Conservation (phyloP, 2,329 filamentous ascomycete genomes). For the Coniochaeta sp. region DNA sequence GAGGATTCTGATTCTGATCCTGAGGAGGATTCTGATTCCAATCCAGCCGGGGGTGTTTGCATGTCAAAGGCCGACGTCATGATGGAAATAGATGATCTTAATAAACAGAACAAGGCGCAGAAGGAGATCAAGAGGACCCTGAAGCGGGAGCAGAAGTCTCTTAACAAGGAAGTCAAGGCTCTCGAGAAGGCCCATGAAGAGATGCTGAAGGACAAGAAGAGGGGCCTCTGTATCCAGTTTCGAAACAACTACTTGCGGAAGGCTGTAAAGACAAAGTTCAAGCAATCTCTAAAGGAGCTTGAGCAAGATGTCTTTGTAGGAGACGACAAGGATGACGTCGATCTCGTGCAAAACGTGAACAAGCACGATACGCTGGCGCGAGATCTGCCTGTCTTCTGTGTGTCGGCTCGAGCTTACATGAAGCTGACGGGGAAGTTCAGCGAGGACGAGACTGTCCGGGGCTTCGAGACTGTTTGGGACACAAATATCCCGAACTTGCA, state of each 20-base stretch:
- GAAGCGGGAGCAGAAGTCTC: slow-evolving; percentile 14
- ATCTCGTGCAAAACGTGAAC: neutral
- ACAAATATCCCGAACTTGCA: neutral
- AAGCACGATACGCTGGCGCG: neutral
- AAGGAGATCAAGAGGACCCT: slow-evolving; percentile 24
- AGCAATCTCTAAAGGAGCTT: slow-evolving; percentile 15
- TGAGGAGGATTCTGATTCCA: neutral
- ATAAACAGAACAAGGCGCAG: slow-evolving; percentile 14
- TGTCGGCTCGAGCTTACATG: neutral
- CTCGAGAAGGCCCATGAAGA: slow-evolving; percentile 21
- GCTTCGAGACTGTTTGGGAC: neutral
- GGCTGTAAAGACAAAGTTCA: neutral
- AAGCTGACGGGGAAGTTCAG: neutral
- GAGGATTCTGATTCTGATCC: neutral
- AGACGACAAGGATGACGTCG: neutral
- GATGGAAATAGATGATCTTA: neutral
- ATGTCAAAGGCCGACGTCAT: neutral
- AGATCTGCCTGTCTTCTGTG: neutral
- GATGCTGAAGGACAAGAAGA: too few species aligned
- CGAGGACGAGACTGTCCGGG: neutral
- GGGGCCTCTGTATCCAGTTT: neutral
- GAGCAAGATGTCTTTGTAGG: slow-evolving; percentile 5
- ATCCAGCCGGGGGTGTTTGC: neutral
- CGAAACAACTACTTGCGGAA: neutral
- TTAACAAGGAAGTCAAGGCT: slow-evolving; percentile 25